Evolutionary conservation across 2,329 filamentous ascomycete genomes (phyloP), one percentile per base, ranked within the genome.

Genomic region (Epichloe elymi): DNA sequence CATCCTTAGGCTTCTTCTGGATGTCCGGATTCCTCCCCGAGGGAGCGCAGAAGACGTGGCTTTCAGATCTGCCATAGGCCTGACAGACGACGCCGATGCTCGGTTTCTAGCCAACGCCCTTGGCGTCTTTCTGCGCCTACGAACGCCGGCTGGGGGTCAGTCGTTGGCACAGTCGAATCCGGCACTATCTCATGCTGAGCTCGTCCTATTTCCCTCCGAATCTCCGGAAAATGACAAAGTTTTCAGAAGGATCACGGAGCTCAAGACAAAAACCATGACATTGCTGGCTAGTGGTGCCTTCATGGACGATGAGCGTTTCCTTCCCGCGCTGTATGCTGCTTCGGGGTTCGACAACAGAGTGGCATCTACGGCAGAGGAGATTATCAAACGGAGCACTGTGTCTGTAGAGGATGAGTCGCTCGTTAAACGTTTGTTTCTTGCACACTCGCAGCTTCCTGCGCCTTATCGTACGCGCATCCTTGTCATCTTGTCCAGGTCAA

Each of bases 261-360:
- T 56, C 72, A 83, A 59, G 79, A 56, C 59, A 4, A 78, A 82
- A 45, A 79, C 80, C 5, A 75, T 85, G 5, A 79, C 75, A 20
- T 82, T 97, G 50, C 70, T 98, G 19, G 82, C 86, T 3, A 95
- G 88, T 61, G 89, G 88, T 4, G 82, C 90, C 6, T 97, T 98
- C 65, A 82, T 73, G 0, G 88, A 96, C 54, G 69, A 80, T 1
- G 87, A 97, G 61, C 82, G 89, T 35, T 88, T 96, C 59, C 66
- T 96, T 12, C 85, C 91, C 0, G 85, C 88, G 0, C 68, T 97
- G 1, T 89, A 86, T 63, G 89, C 90, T 5, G 84, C 88, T 26
- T 83, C 88, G 0, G 90, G 90, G 66, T 72, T 82, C 1, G 93
- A 96, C 57, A 88, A 83, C 37, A 79, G 85, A 8, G 82, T 96